Evolutionary conservation across 2,329 filamentous ascomycete genomes (phyloP).

Genomic region (Camptophora hylomeconis): DNA sequence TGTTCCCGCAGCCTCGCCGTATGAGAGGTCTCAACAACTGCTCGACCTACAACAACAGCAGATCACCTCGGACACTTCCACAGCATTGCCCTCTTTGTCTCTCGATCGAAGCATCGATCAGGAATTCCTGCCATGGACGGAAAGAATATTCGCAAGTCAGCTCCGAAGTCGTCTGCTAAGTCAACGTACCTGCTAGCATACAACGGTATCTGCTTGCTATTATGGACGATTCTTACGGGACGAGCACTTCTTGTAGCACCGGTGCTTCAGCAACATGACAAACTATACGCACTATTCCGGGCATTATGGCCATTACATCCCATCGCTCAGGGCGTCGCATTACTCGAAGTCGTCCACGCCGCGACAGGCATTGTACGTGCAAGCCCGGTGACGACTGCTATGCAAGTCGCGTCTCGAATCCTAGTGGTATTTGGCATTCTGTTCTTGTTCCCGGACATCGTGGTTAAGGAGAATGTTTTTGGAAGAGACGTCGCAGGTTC

Average conservation of each 20-base stretch:
- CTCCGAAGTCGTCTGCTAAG: slow-evolving; percentile 32
- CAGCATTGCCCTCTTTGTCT: too few relatives aligned
- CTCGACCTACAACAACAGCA: too few relatives aligned
- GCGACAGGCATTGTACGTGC: slow-evolving; percentile 70
- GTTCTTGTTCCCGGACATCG: slow-evolving; percentile 56
- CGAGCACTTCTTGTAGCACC: slow-evolving; percentile 48
- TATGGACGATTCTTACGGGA: slow-evolving; percentile 68
- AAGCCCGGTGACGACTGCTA: slow-evolving; percentile 68
- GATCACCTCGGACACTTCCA: too few relatives aligned
- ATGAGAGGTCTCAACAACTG: too few relatives aligned
- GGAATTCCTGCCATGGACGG: too few relatives aligned
- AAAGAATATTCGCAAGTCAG: too few relatives aligned
- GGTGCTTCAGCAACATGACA: slow-evolving; percentile 36
- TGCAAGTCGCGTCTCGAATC: slow-evolving; percentile 81
- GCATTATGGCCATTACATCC: slow-evolving; percentile 30
- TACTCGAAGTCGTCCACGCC: slow-evolving; percentile 74
- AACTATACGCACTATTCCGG: slow-evolving; percentile 29
- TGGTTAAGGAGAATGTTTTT: slow-evolving; percentile 42
- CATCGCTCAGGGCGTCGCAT: slow-evolving; percentile 70
- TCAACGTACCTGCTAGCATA: slow-evolving; percentile 69
- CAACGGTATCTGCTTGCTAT: slow-evolving; percentile 62
- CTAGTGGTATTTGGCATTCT: slow-evolving; percentile 82
- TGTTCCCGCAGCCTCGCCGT: too few relatives aligned
- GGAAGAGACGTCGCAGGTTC: slow-evolving; percentile 9
- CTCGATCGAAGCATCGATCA: too few relatives aligned